phyloP scores from a whole-genome alignment of 1,139 yeast genomes.

The Zygotorulaspora mrakii region DNA sequence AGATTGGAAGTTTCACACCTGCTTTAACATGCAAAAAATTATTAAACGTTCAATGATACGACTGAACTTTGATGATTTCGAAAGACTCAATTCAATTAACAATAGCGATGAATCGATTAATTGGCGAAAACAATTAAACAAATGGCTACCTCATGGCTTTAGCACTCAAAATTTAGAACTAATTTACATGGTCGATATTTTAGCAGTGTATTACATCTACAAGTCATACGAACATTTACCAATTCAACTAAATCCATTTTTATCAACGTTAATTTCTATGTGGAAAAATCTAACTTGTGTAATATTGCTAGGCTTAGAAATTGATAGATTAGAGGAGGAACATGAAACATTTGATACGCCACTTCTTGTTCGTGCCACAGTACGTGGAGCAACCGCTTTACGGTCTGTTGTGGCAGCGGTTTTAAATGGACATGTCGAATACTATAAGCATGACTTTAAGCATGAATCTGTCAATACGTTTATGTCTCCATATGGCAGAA shows the following conservation, averaged over 20 bases:
- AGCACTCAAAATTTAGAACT: conserved; percentile 44
- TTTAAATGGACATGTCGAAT: conserved; percentile 45
- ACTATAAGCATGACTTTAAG: conserved; percentile 48
- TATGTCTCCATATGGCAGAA: conserved; percentile 60
- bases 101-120: conserved; percentile 46
- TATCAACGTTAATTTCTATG: conserved; percentile 50
- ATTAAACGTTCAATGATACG: conserved; percentile 42
- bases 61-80: conserved; percentile 49
- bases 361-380: conserved; percentile 46
- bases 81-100: conserved; percentile 43
- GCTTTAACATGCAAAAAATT: conserved; percentile 44
- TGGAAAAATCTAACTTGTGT: conserved; percentile 66
- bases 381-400: conserved; percentile 62
- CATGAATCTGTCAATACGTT: conserved; percentile 54
- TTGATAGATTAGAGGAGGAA: conserved; percentile 57
- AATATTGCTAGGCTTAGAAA: conserved; percentile 54
- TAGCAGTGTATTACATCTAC: conserved; percentile 49
- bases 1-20: conserved; percentile 41
- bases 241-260: conserved; percentile 52
- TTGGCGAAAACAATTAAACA: conserved; percentile 38
- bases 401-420: conserved; percentile 59
- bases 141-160: conserved; percentile 53
- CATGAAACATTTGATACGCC: conserved; percentile 45
- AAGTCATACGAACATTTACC: conserved; percentile 44
- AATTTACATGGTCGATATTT: conserved; percentile 51